Evolutionary conservation across 768 basidiomycete species (phyloP).

Genomic region (Paxillus involutus): DNA sequence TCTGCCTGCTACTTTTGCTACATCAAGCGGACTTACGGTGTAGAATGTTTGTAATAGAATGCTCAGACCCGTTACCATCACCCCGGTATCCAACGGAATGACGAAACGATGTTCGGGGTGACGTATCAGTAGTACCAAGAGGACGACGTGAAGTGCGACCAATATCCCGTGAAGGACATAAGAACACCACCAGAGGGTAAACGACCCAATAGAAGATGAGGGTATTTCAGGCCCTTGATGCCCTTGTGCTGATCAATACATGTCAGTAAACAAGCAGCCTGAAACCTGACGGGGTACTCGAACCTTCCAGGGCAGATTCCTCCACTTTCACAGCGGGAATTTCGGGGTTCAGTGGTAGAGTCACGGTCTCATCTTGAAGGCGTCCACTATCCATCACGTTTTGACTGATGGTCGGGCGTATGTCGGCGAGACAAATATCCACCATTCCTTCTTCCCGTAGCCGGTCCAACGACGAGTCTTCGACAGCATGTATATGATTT

Average conservation of each 20-base stretch:
- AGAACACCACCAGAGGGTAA: not conserved
- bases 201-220: not conserved
- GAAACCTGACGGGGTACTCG: not conserved
- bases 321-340: not conserved
- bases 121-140: not conserved
- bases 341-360: not conserved
- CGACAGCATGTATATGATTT: not conserved
- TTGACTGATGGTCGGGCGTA: not conserved
- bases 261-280: no score
- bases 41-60: constrained; percentile 1
- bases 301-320: not conserved
- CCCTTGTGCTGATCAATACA: no score
- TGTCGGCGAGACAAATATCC: not conserved
- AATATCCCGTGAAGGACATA: not conserved
- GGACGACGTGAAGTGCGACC: not conserved
- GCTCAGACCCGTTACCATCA: not conserved
- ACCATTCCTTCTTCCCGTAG: not conserved
- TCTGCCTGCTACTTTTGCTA: not conserved
- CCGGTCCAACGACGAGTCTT: not conserved
- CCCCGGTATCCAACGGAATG: not conserved
- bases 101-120: not conserved
- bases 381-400: not conserved
- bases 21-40: not conserved
- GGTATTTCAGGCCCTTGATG: not conserved
- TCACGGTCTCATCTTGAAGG: not conserved